Conservation (phyloP, 495 filamentous ascomycete species). For the Tuber brumale region DNA sequence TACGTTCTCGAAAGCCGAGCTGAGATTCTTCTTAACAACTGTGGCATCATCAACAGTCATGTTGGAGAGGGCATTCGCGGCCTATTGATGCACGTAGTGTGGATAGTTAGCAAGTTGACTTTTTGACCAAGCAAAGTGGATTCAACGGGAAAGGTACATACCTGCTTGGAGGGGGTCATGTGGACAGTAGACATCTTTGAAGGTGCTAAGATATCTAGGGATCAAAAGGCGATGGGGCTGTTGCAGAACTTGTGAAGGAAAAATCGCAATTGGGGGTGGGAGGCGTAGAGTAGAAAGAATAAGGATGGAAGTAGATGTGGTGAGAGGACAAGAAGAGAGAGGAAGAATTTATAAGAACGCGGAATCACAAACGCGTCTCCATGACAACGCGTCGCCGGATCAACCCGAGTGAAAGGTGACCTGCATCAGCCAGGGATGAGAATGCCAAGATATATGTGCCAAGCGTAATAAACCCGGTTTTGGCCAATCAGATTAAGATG, state of each 20-base stretch:
- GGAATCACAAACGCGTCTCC: neutral
- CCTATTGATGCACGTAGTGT: conserved; percentile 50
- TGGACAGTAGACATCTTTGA: neutral
- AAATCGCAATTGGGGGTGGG: neutral
- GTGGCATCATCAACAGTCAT: conserved; percentile 82
- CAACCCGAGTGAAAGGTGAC: neutral
- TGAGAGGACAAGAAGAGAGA: neutral
- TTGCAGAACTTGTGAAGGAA: neutral
- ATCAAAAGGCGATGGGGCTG: neutral
- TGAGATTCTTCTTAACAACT: conserved; percentile 75
- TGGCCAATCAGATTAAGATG: neutral
- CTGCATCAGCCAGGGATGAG: neutral
- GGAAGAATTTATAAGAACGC: conserved; percentile 1
- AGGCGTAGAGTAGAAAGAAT: neutral
- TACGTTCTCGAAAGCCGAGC: conserved; percentile 51
- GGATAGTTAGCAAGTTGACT: conserved; percentile 42
- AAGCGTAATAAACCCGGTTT: neutral
- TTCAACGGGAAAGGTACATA: conserved; percentile 44
- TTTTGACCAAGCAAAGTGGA: conserved; percentile 11
- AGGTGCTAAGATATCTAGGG: neutral
- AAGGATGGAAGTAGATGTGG: neutral
- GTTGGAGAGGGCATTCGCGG: conserved; percentile 74
- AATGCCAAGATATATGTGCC: neutral
- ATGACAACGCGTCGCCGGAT: neutral
- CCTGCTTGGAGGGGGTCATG: conserved; percentile 82